Conservation (phyloP, 345 rosid genomes). For the Arabidopsis suecica region DNA sequence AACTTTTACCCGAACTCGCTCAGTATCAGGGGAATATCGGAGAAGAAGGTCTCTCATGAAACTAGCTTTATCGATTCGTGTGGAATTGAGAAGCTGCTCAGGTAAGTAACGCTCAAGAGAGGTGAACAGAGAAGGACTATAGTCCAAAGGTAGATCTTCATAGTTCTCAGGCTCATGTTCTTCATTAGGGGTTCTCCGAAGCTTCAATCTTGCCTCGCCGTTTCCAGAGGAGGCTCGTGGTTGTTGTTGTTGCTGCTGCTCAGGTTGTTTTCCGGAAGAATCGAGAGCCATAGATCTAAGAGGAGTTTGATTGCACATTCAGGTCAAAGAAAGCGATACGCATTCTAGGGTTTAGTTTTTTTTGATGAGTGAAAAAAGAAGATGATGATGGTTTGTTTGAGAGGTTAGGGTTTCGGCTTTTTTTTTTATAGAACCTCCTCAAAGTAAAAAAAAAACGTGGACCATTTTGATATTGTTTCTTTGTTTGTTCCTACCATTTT, state of each 20-base stretch:
- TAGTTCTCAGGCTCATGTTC: slow-evolving; percentile 82
- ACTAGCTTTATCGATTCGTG: slow-evolving; percentile 62
- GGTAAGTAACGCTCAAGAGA: slow-evolving; percentile 89
- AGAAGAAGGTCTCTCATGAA: slow-evolving; percentile 71
- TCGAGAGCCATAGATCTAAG: slow-evolving; percentile 47
- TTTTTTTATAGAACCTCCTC: slow-evolving; percentile 19
- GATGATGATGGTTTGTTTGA: slow-evolving; percentile 46
- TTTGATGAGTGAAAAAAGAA: slow-evolving; percentile 25
- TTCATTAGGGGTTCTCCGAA: slow-evolving; percentile 59
- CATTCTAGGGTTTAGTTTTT: slow-evolving; percentile 47
- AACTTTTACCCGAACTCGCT: slow-evolving; percentile 66
- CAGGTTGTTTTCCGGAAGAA: slow-evolving; percentile 40
- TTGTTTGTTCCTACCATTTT: slow-evolving; percentile 14
- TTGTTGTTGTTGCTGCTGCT: slow-evolving; percentile 27
- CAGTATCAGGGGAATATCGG: slow-evolving; percentile 79
- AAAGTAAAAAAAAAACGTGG: slow-evolving; percentile 18
- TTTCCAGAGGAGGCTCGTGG: slow-evolving; percentile 31
- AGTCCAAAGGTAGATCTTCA: slow-evolving; percentile 74
- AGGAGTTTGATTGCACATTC: slow-evolving; percentile 40
- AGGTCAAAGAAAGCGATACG: slow-evolving; percentile 26
- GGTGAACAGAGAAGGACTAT: slow-evolving; percentile 73
- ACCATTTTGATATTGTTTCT: not conserved
- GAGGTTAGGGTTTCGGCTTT: slow-evolving; percentile 49
- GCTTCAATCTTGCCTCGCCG: slow-evolving; percentile 38
- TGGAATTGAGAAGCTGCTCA: slow-evolving; percentile 51